Conservation (phyloP, 169 alveolate genomes). For the Eimeria acervulina region DNA sequence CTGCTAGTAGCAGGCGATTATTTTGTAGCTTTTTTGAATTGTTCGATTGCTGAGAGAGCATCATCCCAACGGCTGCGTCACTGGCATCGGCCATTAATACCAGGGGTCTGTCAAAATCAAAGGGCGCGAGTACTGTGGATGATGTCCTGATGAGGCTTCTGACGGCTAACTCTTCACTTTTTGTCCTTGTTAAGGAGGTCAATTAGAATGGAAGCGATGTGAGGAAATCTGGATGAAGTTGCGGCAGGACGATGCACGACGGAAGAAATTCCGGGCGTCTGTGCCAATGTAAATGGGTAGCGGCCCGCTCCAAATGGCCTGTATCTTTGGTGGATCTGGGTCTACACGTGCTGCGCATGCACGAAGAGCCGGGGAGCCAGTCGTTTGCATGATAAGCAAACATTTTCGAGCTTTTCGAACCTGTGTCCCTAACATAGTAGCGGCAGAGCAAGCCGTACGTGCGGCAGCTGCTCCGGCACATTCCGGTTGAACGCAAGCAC, state of each 20-base stretch:
- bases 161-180: background rate
- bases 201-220: too few species aligned
- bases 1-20: too few species aligned
- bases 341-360: background rate
- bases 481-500: background rate
- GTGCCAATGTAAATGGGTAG: background rate
- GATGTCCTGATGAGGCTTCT: background rate
- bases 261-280: background rate
- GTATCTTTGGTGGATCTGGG: background rate
- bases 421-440: background rate
- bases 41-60: background rate
- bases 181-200: background rate
- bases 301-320: background rate
- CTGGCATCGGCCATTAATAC: background rate
- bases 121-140: background rate
- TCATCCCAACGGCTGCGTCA: background rate
- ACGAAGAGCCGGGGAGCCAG: background rate
- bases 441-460: background rate
- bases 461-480: background rate
- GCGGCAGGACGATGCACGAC: background rate
- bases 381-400: background rate
- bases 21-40: too few species aligned
- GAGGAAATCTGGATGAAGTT: background rate
- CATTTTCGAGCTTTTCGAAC: background rate
- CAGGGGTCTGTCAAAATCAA: background rate